These are phyloP conservation scores for Davidsoniella eucalypti DNA, from an alignment of 2,329 filamentous ascomycete species.

Conservation along the genomic window DNA sequence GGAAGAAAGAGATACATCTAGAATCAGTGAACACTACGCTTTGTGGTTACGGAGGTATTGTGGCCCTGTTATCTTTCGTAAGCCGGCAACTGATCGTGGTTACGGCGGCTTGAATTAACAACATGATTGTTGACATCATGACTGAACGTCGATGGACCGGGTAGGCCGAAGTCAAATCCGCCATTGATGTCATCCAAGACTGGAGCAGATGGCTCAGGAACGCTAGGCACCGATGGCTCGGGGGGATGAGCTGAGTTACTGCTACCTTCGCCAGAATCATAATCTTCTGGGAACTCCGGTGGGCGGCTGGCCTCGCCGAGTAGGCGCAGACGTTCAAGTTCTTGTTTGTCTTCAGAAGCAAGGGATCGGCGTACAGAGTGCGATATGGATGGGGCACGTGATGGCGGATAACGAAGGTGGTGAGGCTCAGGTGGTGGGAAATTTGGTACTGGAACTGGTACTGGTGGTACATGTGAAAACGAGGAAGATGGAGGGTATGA, in stretches of 20 bases:
- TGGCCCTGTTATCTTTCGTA: constrained; percentile 21
- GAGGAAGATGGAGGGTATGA: background rate
- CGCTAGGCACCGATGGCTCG: background rate
- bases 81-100: constrained; percentile 24
- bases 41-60: background rate
- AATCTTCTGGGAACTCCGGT: constrained; percentile 38
- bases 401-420: constrained; percentile 1
- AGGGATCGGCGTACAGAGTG: background rate
- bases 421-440: constrained; percentile 14
- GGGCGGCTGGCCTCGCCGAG: constrained; percentile 49
- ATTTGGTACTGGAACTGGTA: constrained; percentile 15
- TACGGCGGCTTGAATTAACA: background rate
- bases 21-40: background rate
- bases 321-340: constrained; percentile 52
- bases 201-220: constrained; percentile 15
- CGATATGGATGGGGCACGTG: background rate
- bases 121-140: background rate
- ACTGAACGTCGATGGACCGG: constrained; percentile 27
- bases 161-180: constrained; percentile 21
- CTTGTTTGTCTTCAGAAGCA: constrained; percentile 56
- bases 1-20: background rate
- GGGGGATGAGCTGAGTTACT: constrained; percentile 4
- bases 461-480: constrained; percentile 13
- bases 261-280: constrained; percentile 22
- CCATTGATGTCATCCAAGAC: constrained; percentile 16